phyloP scores from a whole-genome alignment of 371 early-diverging fungal genomes.

The Synchytrium microbalum region DNA sequence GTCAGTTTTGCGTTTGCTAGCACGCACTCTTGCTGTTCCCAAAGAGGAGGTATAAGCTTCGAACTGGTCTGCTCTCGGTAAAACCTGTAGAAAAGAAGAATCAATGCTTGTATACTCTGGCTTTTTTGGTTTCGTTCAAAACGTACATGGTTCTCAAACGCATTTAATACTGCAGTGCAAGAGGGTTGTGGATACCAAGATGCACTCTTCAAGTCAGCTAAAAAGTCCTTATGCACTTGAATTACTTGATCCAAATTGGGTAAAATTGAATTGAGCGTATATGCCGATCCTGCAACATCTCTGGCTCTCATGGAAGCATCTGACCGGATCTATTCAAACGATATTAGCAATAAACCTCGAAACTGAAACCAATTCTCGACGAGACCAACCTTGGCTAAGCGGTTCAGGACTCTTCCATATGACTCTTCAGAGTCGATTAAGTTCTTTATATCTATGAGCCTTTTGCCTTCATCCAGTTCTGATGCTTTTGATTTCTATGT shows the following conservation, averaged over 20 bases:
- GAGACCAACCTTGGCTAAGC: not conserved
- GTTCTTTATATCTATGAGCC: not conserved
- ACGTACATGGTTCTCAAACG: not conserved
- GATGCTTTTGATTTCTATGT: not conserved
- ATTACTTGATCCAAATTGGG: not conserved
- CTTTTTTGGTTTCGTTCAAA: too few relatives aligned
- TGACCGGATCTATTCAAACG: too few relatives aligned
- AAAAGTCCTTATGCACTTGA: not conserved
- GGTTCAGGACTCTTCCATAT: not conserved
- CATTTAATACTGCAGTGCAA: not conserved
- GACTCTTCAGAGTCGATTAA: not conserved
- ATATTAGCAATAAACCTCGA: too few relatives aligned
- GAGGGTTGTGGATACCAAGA: not conserved
- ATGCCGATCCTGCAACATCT: not conserved
- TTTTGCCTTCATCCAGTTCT: not conserved
- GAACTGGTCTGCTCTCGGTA: not conserved
- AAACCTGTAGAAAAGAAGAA: not conserved
- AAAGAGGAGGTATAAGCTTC: not conserved
- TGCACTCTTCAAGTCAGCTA: not conserved
- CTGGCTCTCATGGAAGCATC: too few relatives aligned
- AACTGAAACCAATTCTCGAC: not conserved
- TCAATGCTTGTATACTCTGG: not conserved
- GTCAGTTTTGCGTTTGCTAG: not conserved
- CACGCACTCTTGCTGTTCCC: too few relatives aligned
- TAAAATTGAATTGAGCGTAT: not conserved